phyloP scores from a whole-genome alignment of 2,329 filamentous ascomycete genomes.

The Myriosclerotinia curreyana region DNA sequence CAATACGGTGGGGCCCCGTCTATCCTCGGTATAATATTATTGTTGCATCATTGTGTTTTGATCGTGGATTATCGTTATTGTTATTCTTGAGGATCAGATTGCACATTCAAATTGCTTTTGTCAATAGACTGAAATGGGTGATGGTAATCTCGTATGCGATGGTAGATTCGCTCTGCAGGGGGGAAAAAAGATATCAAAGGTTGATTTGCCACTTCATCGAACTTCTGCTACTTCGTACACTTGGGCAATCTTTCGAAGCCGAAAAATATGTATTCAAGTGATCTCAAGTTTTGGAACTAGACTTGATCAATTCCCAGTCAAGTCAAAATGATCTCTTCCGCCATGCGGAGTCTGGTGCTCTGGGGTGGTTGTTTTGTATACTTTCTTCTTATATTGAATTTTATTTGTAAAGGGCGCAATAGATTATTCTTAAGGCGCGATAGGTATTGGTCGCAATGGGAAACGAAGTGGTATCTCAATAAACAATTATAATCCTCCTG shows the following conservation, averaged over 20 bases:
- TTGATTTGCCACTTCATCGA: not conserved
- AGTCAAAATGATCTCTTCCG: not conserved
- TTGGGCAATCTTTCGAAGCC: not conserved
- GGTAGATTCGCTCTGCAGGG: not conserved
- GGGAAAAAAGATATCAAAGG: not conserved
- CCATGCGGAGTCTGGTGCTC: not conserved
- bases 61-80: not conserved
- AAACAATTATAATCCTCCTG: not conserved
- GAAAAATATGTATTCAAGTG: not conserved
- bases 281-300: not conserved
- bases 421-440: constrained; percentile 6
- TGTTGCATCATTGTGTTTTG: not conserved
- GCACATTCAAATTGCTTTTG: not conserved
- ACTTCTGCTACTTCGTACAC: constrained; percentile 7
- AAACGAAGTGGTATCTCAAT: constrained; percentile 15
- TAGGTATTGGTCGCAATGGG: constrained; percentile 13
- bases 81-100: not conserved
- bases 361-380: not conserved
- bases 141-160: not conserved
- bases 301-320: not conserved
- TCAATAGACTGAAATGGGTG: not conserved
- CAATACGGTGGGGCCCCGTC: not conserved
- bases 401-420: not conserved
- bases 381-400: constrained; percentile 5
- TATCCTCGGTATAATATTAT: not conserved